Percentiles rank a stretch among this genome's conserved stretches.
These are phyloP conservation scores for Metrosideros polymorpha DNA, from an alignment of 441 rosid species.

Conservation along the genomic window DNA sequence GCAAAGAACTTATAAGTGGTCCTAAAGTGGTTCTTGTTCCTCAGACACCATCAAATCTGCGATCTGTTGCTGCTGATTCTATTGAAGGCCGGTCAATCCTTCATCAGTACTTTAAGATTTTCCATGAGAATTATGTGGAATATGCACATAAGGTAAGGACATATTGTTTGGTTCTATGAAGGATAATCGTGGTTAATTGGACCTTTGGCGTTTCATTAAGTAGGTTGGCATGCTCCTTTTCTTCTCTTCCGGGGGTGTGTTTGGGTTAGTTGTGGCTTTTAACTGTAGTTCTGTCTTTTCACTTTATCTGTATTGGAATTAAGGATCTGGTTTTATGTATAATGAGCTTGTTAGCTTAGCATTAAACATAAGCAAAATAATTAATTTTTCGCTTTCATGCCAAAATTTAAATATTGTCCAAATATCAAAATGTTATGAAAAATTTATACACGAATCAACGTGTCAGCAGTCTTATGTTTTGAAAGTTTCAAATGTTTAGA, in stretches of 20 bases:
- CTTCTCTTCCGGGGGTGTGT: not conserved
- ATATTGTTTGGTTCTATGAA: not conserved
- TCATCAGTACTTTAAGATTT: slow-evolving; percentile 85
- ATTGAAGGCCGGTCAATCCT: slow-evolving; percentile 86
- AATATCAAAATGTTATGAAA: not conserved
- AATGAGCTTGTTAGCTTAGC: not conserved
- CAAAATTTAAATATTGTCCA: not conserved
- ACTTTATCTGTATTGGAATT: not conserved
- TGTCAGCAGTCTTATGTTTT: no score
- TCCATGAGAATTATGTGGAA: slow-evolving; percentile 89
- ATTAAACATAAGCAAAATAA: not conserved
- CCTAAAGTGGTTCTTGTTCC: slow-evolving; percentile 72
- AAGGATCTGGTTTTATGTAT: not conserved
- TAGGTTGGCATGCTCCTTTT: not conserved
- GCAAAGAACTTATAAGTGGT: slow-evolving; percentile 87
- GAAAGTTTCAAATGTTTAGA: no score
- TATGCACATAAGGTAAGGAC: slow-evolving; percentile 91
- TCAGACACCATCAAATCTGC: slow-evolving; percentile 62
- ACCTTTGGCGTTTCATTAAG: not conserved
- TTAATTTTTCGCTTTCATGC: not conserved
- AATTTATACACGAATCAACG: no score
- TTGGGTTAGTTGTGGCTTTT: not conserved
- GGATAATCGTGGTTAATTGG: not conserved
- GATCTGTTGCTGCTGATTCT: slow-evolving; percentile 74
- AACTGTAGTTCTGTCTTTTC: not conserved